phyloP scores from a whole-genome alignment of 352 stramenopile species.

The Phytophthora meadii region DNA sequence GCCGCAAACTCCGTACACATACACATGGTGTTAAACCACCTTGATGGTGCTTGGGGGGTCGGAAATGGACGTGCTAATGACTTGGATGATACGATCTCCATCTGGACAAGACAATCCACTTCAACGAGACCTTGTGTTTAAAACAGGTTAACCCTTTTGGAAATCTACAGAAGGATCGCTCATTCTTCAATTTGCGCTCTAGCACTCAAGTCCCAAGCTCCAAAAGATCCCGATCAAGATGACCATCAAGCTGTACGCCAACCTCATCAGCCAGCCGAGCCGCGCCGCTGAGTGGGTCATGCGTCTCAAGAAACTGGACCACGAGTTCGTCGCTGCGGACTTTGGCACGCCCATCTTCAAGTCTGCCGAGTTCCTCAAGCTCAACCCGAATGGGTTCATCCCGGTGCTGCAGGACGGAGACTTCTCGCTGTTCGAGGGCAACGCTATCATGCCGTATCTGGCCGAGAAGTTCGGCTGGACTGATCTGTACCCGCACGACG shows the following conservation, averaged over 20 bases:
- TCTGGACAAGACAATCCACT: conserved; percentile 4
- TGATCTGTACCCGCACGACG: conserved; percentile 61
- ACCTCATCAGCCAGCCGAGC: conserved; percentile 50
- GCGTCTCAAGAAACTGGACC: conserved; percentile 46
- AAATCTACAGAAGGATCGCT: conserved; percentile 15
- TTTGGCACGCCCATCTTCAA: conserved; percentile 43
- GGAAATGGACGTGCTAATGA: conserved; percentile 7
- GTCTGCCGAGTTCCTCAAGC: conserved; percentile 41
- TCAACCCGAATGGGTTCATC: conserved; percentile 52
- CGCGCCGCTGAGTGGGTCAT: conserved; percentile 46
- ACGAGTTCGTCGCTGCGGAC: conserved; percentile 42
- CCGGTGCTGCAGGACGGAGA: conserved; percentile 50
- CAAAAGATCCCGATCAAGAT: conserved; percentile 16
- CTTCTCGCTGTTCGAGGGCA: conserved; percentile 53
- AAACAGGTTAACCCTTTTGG: not conserved
- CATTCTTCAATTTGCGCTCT: conserved; percentile 23
- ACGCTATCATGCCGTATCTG: conserved; percentile 65
- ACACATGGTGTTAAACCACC: conserved; percentile 5
- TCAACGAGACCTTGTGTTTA: not conserved
- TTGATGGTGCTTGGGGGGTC: not conserved
- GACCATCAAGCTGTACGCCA: conserved; percentile 52
- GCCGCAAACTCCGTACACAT: not conserved
- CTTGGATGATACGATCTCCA: no score
- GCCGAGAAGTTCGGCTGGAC: conserved; percentile 59
- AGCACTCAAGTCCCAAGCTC: conserved; percentile 11